Evolutionary conservation across 2,329 filamentous ascomycete species (phyloP).

Genomic region (Fulvia fulva): DNA sequence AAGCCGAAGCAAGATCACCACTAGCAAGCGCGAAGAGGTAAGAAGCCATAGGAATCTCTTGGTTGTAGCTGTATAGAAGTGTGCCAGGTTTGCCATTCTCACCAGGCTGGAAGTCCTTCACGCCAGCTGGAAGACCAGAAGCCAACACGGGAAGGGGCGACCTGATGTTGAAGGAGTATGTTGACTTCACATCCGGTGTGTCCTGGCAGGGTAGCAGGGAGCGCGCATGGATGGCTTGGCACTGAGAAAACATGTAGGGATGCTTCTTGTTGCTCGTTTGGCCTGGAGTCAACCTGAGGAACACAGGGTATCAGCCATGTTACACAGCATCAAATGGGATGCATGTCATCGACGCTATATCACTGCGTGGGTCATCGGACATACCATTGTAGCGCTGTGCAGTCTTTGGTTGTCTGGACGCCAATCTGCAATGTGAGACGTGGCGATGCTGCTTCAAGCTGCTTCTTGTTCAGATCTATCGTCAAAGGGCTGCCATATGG

Average conservation of each 20-base stretch:
- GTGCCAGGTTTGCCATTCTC: conserved; percentile 53
- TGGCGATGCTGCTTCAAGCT: conserved; percentile 32
- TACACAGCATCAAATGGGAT: no score
- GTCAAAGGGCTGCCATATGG: conserved; percentile 72
- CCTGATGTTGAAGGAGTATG: conserved; percentile 81
- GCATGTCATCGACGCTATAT: no score
- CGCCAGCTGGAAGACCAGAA: conserved; percentile 66
- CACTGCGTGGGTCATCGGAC: no score
- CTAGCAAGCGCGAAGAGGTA: conserved; percentile 91
- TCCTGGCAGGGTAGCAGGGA: conserved; percentile 97
- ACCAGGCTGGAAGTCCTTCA: conserved; percentile 49
- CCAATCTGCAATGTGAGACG: conserved; percentile 27
- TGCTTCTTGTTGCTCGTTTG: conserved; percentile 95
- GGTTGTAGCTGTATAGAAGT: conserved; percentile 76
- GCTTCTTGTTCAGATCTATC: conserved; percentile 50
- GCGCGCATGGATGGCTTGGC: conserved; percentile 91
- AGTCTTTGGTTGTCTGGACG: conserved; percentile 77
- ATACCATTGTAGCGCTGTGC: conserved; percentile 86
- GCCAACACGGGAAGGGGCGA: conserved; percentile 88
- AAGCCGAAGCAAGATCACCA: conserved; percentile 78
- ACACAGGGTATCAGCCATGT: no score
- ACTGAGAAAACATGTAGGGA: conserved; percentile 97
- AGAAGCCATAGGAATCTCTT: conserved; percentile 86
- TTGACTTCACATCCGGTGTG: conserved; percentile 96
- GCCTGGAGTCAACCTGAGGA: conserved; percentile 63